Conservation (phyloP, 305 asterid genomes). For the Fraxinus platypoda region DNA sequence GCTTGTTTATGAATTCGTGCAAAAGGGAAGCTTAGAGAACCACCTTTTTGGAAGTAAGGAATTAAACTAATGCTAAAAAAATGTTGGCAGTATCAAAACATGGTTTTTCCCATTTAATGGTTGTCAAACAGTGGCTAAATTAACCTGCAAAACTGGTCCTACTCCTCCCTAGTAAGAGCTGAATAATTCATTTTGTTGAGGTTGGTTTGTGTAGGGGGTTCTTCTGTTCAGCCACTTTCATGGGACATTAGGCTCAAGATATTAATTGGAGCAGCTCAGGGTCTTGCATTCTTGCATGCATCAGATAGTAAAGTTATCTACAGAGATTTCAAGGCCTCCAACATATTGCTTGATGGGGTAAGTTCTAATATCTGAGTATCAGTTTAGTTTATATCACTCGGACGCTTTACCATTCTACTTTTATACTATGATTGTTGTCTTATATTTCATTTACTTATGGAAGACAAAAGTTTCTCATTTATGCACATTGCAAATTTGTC, state of each 20-base stretch:
- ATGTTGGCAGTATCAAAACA: background rate
- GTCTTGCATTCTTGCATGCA: conserved; percentile 65
- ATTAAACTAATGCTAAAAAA: background rate
- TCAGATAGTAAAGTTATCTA: conserved; percentile 64
- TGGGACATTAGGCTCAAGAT: conserved; percentile 71
- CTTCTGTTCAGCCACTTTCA: conserved; percentile 74
- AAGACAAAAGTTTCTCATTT: background rate
- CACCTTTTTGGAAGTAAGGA: conserved; percentile 53
- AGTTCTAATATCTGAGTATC: conserved; percentile 13
- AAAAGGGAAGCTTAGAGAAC: conserved; percentile 57
- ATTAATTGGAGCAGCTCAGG: conserved; percentile 65
- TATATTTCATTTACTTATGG: background rate
- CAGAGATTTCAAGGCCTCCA: conserved; percentile 81
- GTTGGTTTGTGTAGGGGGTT: conserved; percentile 49
- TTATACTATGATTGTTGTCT: background rate
- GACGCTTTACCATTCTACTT: background rate
- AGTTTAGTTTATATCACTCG: background rate
- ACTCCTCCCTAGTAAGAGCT: background rate
- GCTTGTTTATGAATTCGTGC: conserved; percentile 54
- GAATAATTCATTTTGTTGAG: background rate
- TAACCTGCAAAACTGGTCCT: background rate
- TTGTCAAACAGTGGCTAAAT: background rate
- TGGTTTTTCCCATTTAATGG: too few relatives aligned
- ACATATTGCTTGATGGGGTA: conserved; percentile 80
- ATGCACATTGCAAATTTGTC: background rate